A percentile compares a stretch with the other conserved stretches of the same genome.
Evolutionary conservation across 257 asterid species (phyloP).

Genomic region (Plantago ovata): DNA sequence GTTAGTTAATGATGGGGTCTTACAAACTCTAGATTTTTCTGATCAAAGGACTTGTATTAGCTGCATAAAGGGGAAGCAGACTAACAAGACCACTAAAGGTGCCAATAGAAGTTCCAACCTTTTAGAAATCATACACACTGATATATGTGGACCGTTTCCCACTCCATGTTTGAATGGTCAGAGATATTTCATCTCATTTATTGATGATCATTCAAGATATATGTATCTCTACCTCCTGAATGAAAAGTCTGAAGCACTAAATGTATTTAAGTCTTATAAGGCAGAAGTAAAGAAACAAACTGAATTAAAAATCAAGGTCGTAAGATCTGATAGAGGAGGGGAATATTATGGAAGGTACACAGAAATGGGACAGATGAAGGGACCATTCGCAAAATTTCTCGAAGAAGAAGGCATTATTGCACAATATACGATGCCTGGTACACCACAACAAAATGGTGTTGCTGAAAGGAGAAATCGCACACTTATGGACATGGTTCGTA

Average conservation of each 20-base stretch:
- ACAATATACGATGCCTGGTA: not conserved
- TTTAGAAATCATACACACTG: not conserved
- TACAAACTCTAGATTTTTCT: too few relatives aligned
- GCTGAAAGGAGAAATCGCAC: not conserved
- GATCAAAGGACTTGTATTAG: too few relatives aligned
- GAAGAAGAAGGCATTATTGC: not conserved
- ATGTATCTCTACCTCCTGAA: constrained; percentile 15
- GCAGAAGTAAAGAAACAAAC: constrained; percentile 10
- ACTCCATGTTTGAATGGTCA: not conserved
- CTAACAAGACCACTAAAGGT: too few relatives aligned
- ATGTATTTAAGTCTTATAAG: constrained; percentile 1
- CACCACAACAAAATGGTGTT: not conserved
- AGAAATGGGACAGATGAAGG: not conserved
- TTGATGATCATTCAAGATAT: constrained; percentile 14
- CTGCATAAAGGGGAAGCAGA: too few relatives aligned
- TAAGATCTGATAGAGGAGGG: constrained; percentile 14
- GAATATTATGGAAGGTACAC: constrained; percentile 13
- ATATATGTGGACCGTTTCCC: not conserved
- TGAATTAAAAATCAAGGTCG: constrained; percentile 10
- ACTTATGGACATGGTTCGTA: not conserved
- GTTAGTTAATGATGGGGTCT: too few relatives aligned
- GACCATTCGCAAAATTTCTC: not conserved
- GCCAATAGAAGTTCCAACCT: not conserved
- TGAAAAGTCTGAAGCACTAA: constrained; percentile 2
- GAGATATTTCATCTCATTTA: not conserved